Base-by-base conservation (phyloP, 345 rosid species). In the Diplotaxis tenuifolia region DNA sequence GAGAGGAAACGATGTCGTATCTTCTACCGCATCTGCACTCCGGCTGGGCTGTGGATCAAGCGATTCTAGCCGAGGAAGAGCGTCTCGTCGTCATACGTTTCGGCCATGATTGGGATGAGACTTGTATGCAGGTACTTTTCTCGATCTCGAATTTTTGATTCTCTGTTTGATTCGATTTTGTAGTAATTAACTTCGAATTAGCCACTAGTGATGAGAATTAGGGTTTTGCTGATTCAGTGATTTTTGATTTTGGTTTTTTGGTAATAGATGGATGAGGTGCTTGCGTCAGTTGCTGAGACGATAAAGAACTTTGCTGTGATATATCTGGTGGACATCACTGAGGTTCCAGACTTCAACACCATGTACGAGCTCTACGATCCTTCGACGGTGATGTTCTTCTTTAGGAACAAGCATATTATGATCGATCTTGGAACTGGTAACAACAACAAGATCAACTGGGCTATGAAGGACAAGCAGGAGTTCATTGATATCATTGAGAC, bases 371-470 rank as follows among this genome's bases (percentile, higher is more conserved):
- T 94, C 68, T 89, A 94, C 12, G 97, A 94, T 75, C 97, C 97
- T 0, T 89, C 97, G 0, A 92, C 97, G 0, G 86, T 95, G 15
- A 92, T 95, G 99, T 95, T 95, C 85, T 90, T 95, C 85, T 95
- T 95, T 58, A 87, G 97, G 87, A 95, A 95, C 88, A 89, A 95
- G 68, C 97, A 92, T 85, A 92, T 92, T 11, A 92, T 92, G 93
- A 92, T 95, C 55, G 99, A 90, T 81, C 96, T 95, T 42, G 96
- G 99, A 6, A 95, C 96, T 27, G 98, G 99, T 49, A 95, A 90
- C 83, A 95, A 92, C 84, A 95, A 95, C 89, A 92, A 90, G 86
- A 95, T 92, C 77, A 92, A 95, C 67, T 95, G 99, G 94, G 96
- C 96, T 76, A 88, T 95, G 67, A 92, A 95, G 89, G 98, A 95